Evolutionary conservation across 768 basidiomycete species (phyloP).

Genomic region (Suillus lakei): DNA sequence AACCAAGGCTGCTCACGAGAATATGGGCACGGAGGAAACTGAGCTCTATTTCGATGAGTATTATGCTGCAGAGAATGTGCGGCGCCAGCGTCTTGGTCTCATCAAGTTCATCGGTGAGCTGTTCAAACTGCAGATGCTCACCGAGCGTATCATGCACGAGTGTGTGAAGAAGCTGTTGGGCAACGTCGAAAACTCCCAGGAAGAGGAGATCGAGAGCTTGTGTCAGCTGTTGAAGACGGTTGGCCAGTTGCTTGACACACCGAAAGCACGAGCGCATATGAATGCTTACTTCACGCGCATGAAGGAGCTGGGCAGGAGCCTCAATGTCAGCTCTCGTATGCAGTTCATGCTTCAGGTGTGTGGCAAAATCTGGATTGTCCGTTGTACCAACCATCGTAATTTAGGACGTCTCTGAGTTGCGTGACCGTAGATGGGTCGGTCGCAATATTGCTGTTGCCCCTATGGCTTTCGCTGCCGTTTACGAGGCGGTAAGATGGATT

Average conservation of each 20-base stretch:
- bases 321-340: slow-evolving; percentile 86
- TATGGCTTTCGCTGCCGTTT: too few relatives aligned
- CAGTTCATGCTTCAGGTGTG: slow-evolving; percentile 94
- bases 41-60: slow-evolving; percentile 95
- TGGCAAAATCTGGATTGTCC: slow-evolving; percentile 17
- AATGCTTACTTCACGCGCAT: slow-evolving; percentile 93
- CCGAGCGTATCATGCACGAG: slow-evolving; percentile 97
- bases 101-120: slow-evolving; percentile 99
- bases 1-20: slow-evolving; percentile 68
- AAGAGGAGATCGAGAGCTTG: slow-evolving; percentile 96
- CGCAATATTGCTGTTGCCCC: slow-evolving; percentile 79
- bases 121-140: slow-evolving; percentile 97
- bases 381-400: slow-evolving; percentile 5
- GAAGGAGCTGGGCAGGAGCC: slow-evolving; percentile 77
- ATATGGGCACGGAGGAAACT: slow-evolving; percentile 55
- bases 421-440: slow-evolving; percentile 80
- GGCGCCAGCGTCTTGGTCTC: slow-evolving; percentile 94
- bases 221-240: slow-evolving; percentile 94
- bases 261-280: slow-evolving; percentile 84
- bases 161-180: slow-evolving; percentile 95
- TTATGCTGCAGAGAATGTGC: slow-evolving; percentile 95
- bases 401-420: slow-evolving; percentile 94
- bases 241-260: slow-evolving; percentile 81
- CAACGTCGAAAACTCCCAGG: slow-evolving; percentile 94
- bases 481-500: too few relatives aligned